Evolutionary conservation across 306 rosid species (phyloP), one percentile per base, ranked within the genome.

Genomic region (Acacia crassicarpa): DNA sequence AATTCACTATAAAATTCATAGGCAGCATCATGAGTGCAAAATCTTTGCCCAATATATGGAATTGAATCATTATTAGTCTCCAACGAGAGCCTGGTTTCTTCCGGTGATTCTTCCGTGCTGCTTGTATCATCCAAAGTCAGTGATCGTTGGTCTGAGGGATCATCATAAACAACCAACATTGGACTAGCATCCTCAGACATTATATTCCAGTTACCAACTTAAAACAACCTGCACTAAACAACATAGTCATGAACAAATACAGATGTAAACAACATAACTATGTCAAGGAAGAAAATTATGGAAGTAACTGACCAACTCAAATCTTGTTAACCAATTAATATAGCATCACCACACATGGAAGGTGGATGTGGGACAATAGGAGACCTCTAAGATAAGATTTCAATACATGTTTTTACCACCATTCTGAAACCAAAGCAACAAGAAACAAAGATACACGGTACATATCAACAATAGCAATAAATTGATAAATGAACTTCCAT

Each of bases 21-120:
- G 80, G 98, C 98, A 40, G 94, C 89, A 83, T 95, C 98, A 72
- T 95, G 98, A 76, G 95, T 95, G 59, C 91, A 23, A 86, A 95
- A 95, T 81, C 94, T 89, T 84, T 93, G 97, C 76, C 98, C 98
- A 75, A 89, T 95, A 76, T 87, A 95, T 4, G 97, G 98, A 87
- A 90, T 82, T 69, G 83, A 81, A 87, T 90, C 95, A 62, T 89
- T 86, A 35, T 72, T 71, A 45, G 91, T 85, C 84, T 93, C 97
- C 75, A 88, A 66, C 17, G 94, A 89, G 69, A 91, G 92, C 84
- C 89, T 86, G 67, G 98, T 89, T 88, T 88, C 92, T 77, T 84
- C 88, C 10, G 89, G 95, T 4, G 98, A 95, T 86, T 95, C 98
- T 82, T 93, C 98, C 2, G 93, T 74, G 94, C 98, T 95, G 87